Evolutionary conservation across 2,329 filamentous ascomycete genomes (phyloP).

Genomic region (Exophiala calicioides): DNA sequence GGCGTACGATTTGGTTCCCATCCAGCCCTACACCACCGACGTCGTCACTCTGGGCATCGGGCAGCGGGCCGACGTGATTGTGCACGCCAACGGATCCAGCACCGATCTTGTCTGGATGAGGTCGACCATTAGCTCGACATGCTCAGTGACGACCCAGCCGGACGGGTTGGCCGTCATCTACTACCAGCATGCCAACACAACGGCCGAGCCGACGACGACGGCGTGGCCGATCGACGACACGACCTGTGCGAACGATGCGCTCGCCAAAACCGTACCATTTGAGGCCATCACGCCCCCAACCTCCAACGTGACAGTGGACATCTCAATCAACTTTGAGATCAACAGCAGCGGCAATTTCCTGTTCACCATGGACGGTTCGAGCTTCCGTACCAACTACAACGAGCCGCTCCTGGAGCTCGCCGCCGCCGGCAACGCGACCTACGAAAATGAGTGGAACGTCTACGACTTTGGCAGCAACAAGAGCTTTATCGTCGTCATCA

Average conservation of each 20-base stretch:
- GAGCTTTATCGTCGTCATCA: slow-evolving; percentile 21
- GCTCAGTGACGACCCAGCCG: slow-evolving; percentile 21
- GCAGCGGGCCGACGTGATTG: slow-evolving; percentile 45
- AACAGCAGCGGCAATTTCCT: slow-evolving; percentile 32
- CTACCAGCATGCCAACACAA: slow-evolving; percentile 28
- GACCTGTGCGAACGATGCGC: slow-evolving; percentile 30
- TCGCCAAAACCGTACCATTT: slow-evolving; percentile 30
- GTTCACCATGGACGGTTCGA: slow-evolving; percentile 34
- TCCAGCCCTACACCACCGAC: slow-evolving; percentile 57
- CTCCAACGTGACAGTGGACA: slow-evolving; percentile 27
- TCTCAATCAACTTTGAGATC: slow-evolving; percentile 30
- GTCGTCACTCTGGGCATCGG: slow-evolving; percentile 63
- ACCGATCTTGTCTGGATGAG: slow-evolving; percentile 41
- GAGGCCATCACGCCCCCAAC: slow-evolving; percentile 25
- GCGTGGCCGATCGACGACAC: slow-evolving; percentile 18
- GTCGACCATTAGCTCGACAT: slow-evolving; percentile 32
- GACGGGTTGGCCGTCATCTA: slow-evolving; percentile 31
- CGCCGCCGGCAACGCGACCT: slow-evolving; percentile 11
- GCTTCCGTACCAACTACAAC: slow-evolving; percentile 36
- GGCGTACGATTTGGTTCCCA: slow-evolving; percentile 45
- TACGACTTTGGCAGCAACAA: slow-evolving; percentile 23
- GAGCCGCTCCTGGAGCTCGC: slow-evolving; percentile 21
- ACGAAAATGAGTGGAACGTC: slow-evolving; percentile 20
- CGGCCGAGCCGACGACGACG: slow-evolving; percentile 20
- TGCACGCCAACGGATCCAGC: slow-evolving; percentile 32